Evolutionary conservation across 495 filamentous ascomycete species (phyloP).

Genomic region (Rhypophila decipiens): DNA sequence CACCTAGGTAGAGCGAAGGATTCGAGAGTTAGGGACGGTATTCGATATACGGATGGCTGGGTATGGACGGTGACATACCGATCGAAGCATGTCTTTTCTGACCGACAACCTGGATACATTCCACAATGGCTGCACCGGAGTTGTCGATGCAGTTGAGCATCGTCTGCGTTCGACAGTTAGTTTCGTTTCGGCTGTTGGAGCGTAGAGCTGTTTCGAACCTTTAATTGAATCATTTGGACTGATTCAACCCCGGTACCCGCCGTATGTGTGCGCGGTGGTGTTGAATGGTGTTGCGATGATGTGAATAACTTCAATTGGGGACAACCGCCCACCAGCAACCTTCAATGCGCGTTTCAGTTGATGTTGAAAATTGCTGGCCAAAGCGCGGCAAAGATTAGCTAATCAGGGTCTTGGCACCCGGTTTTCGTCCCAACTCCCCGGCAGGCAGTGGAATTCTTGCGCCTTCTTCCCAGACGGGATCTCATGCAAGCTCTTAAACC

Average conservation of each 20-base stretch:
- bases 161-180: slow-evolving; percentile 51
- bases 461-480: slow-evolving; percentile 13
- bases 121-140: slow-evolving; percentile 94
- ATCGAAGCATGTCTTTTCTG: slow-evolving; percentile 87
- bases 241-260: slow-evolving; percentile 17
- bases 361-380: slow-evolving; percentile 18
- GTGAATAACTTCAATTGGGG: neutral
- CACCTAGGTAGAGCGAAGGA: slow-evolving; percentile 51
- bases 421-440: too few relatives aligned
- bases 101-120: slow-evolving; percentile 86
- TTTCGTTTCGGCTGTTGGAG: neutral
- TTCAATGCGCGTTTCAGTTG: slow-evolving; percentile 5
- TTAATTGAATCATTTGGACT: slow-evolving; percentile 92
- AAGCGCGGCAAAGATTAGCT: slow-evolving; percentile 16
- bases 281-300: neutral
- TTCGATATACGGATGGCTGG: neutral
- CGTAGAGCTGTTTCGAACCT: slow-evolving; percentile 48
- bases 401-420: slow-evolving; percentile 3
- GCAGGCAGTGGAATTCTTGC: too few relatives aligned
- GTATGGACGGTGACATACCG: slow-evolving; percentile 51
- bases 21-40: neutral
- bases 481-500: slow-evolving; percentile 15
- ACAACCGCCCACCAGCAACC: neutral
- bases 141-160: slow-evolving; percentile 99
- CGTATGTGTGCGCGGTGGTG: neutral